phyloP scores from a whole-genome alignment of 768 basidiomycete genomes.

The Cystobasidium onofrii region DNA sequence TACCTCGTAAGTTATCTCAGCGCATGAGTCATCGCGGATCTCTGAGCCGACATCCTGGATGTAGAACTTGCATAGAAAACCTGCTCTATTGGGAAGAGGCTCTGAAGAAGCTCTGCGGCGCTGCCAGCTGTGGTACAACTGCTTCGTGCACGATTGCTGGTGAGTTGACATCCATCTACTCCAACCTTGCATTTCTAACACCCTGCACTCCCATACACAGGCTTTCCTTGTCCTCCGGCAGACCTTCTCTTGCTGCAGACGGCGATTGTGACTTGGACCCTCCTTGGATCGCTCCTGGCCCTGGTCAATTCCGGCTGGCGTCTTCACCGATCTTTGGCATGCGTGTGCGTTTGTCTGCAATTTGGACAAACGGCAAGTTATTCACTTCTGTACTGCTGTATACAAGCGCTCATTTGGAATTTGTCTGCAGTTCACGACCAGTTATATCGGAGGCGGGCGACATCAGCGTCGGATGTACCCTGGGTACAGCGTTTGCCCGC shows the following conservation, averaged over 20 bases:
- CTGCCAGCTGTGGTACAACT: constrained; percentile 8
- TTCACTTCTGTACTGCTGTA: neutral
- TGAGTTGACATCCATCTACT: neutral
- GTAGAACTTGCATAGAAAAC: neutral
- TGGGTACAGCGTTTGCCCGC: neutral
- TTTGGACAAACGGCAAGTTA: constrained; percentile 2
- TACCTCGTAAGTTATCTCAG: neutral
- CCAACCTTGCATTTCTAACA: neutral
- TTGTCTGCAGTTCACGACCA: neutral
- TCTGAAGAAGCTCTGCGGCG: neutral
- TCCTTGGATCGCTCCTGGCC: neutral
- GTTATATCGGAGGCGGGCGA: neutral
- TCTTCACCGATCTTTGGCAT: constrained; percentile 3
- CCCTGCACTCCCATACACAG: neutral
- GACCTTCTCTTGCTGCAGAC: neutral
- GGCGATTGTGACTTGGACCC: neutral
- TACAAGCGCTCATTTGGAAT: no score
- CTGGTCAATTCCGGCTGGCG: neutral
- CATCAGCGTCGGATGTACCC: neutral
- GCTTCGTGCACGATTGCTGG: constrained; percentile 16
- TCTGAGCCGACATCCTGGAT: neutral
- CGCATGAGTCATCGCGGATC: no score
- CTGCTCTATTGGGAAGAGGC: neutral
- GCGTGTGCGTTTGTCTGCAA: neutral
- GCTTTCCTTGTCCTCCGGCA: neutral